Evolutionary conservation across 2,329 filamentous ascomycete genomes (phyloP).

Genomic region (Paracorniculantispora psalliotae): DNA sequence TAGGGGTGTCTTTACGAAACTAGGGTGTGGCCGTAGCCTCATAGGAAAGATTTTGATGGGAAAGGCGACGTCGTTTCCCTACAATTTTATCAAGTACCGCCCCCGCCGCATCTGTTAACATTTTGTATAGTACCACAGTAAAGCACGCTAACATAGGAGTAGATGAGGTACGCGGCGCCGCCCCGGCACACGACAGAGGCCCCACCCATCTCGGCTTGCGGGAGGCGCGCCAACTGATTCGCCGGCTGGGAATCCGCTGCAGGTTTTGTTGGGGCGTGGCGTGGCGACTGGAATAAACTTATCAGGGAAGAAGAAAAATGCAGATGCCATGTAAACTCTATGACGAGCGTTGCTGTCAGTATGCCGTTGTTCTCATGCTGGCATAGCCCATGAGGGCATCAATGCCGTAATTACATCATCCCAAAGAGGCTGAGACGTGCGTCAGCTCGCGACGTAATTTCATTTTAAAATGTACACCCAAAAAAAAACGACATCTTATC

Average conservation of each 20-base stretch:
- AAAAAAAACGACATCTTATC: neutral
- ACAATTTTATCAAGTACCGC: neutral
- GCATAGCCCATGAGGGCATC: too few species aligned
- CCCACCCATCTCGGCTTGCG: conserved; percentile 12
- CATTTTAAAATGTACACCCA: neutral
- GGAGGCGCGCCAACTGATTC: conserved; percentile 12
- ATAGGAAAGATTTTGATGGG: neutral
- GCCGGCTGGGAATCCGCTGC: neutral
- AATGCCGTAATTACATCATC: too few species aligned
- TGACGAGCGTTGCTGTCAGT: too few species aligned
- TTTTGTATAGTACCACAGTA: too few species aligned
- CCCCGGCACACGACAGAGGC: conserved; percentile 10
- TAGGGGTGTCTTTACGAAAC: neutral
- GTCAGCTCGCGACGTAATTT: neutral
- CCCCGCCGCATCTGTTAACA: neutral
- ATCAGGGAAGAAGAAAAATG: neutral
- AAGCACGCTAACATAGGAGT: neutral
- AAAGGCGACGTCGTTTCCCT: neutral
- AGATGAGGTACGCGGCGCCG: neutral
- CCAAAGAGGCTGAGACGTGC: neutral
- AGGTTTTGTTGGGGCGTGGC: conserved; percentile 10
- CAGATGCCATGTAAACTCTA: too few species aligned
- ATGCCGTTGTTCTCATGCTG: too few species aligned
- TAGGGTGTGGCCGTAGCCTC: neutral
- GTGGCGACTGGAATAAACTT: neutral